Base-by-base conservation (phyloP, 495 filamentous ascomycete genomes). In the Jackrogersella minutella region DNA sequence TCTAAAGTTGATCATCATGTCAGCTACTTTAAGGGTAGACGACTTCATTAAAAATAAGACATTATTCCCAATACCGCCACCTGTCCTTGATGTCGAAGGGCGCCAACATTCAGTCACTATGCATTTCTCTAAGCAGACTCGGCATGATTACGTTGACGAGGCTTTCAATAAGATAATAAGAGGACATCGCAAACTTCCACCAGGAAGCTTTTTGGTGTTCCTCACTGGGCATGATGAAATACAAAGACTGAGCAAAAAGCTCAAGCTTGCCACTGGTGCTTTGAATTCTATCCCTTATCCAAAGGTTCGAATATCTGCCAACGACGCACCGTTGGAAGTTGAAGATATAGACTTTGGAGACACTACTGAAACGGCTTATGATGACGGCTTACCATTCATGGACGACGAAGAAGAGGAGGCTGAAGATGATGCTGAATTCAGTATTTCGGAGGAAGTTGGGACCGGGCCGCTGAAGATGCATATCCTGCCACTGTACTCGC, bases 1-100 rank as follows among this genome's bases (percentile, higher is more conserved):
- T 5, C 68, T 99, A 68, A 99, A 97, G 77, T 83, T 99, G 5
- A 86, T 99, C 58, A 96, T 99, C 76, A 99, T 99, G 96, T 97
- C 93, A 44, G 96, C 96, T 17, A 99, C 96, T 1, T 82, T 98
- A 7, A 82, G 92, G 53, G 90, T 97, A 26, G 90, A 93, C 5
- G 94, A 98, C 70, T 94, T 99, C 68, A 91, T 90, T 2, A 84
- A 92, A 59, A 99, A 99, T 65, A 75, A 83, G 19, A 85, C 81
- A 21, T 82, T 99, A 0, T 99, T 98, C 75, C 81, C 87, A 3
- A 81, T 78, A n/a, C 84, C 90, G 2, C 96, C 95, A 0, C 93
- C 93, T 8, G 81, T 98, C 17, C 80, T 98, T 5, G 87, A 97
- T 72, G 90, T 91, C 0, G 96, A 99, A 75, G 96, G 96, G n/a